Percentiles rank a stretch among this genome's conserved stretches.
phyloP scores from a whole-genome alignment of 768 basidiomycete genomes.

The Pleurotus ostreatus region DNA sequence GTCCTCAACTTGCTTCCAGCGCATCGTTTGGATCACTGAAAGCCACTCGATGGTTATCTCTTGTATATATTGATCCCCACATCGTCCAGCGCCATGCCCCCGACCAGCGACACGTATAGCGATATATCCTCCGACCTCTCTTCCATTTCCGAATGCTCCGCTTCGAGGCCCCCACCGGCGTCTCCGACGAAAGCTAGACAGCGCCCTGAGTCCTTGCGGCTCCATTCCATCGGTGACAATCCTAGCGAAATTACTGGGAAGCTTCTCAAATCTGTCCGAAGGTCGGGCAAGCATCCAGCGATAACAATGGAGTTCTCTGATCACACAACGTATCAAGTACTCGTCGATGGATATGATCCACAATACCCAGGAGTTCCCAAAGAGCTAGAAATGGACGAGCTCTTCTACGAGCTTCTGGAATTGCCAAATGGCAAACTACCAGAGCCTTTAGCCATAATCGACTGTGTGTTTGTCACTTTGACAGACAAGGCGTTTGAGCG shows the following conservation, averaged over 20 bases:
- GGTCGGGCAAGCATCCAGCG: slow-evolving; percentile 40
- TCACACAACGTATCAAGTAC: slow-evolving; percentile 40
- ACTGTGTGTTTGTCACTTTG: slow-evolving; percentile 51
- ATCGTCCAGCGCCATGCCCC: not conserved
- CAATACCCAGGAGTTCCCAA: slow-evolving; percentile 53
- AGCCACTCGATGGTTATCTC: not conserved
- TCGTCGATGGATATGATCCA: slow-evolving; percentile 64
- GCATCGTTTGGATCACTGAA: not conserved
- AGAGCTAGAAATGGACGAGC: slow-evolving; percentile 48
- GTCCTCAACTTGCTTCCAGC: not conserved
- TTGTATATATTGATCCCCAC: not conserved
- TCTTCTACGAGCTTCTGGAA: slow-evolving; percentile 32
- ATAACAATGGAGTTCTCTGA: slow-evolving; percentile 47
- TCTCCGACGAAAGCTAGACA: slow-evolving; percentile 22
- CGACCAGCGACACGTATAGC: not conserved
- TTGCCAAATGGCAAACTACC: slow-evolving; percentile 23
- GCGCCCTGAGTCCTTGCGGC: slow-evolving; percentile 31
- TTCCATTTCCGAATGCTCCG: slow-evolving; percentile 7
- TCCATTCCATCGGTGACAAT: slow-evolving; percentile 21
- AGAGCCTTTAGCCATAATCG: slow-evolving; percentile 39
- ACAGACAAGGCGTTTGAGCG: slow-evolving; percentile 56
- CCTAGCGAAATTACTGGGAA: slow-evolving; percentile 36
- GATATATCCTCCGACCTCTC: not conserved
- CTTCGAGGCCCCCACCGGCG: slow-evolving; percentile 8
- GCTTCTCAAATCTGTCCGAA: slow-evolving; percentile 31